Conservation (phyloP, 78 protist species). For the Dictyostelium discoideum region DNA sequence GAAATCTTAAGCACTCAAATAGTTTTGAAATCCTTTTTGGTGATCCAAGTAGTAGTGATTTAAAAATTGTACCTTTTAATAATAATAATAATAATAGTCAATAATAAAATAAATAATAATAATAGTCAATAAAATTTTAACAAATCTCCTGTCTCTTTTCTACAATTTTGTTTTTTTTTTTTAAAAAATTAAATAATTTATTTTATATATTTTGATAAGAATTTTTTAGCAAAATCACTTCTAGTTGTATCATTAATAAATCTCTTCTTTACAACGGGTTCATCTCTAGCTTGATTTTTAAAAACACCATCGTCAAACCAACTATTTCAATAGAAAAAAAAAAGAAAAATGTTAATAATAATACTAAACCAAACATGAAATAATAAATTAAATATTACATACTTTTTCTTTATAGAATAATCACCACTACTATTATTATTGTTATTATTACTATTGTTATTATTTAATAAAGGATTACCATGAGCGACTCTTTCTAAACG, state of each 20-base stretch:
- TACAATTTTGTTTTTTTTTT: no score
- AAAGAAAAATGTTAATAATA: neutral
- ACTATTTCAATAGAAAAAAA: neutral
- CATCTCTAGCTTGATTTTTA: slow-evolving; percentile 77
- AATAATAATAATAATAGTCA: no score
- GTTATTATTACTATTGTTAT: neutral
- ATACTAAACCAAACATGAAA: neutral
- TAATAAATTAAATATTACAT: neutral
- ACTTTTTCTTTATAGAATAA: slow-evolving; percentile 68
- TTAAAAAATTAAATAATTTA: neutral
- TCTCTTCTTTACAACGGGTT: slow-evolving; percentile 69
- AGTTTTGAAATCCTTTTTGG: neutral
- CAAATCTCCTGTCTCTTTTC: neutral
- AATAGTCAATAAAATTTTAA: no score
- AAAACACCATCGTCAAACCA: slow-evolving; percentile 72
- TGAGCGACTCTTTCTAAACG: slow-evolving; percentile 23
- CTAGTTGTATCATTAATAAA: slow-evolving; percentile 76
- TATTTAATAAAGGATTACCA: slow-evolving; percentile 63
- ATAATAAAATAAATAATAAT: no score
- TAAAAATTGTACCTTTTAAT: neutral
- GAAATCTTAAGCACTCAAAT: neutral
- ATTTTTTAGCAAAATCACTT: slow-evolving; percentile 71
- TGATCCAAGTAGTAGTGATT: neutral
- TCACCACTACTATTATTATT: neutral
- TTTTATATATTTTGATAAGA: slow-evolving; percentile 46